Evolutionary conservation across 495 filamentous ascomycete genomes (phyloP).

Genomic region (Aspergillus sclerotiicarbonarius): DNA sequence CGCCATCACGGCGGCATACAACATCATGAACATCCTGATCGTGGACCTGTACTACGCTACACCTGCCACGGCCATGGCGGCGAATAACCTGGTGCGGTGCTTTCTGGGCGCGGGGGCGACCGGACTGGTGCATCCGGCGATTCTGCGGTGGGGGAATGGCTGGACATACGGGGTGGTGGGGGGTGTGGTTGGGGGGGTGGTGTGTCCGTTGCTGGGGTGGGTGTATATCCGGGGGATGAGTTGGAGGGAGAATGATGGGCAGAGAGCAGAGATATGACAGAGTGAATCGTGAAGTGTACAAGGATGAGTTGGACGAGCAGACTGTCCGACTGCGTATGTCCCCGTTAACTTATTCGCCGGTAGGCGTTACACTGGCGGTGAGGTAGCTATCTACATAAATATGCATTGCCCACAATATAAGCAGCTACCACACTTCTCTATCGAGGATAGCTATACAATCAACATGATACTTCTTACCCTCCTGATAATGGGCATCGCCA

Average conservation of each 20-base stretch:
- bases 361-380: no score
- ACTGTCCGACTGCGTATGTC: no score
- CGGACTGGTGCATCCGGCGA: slow-evolving; percentile 59
- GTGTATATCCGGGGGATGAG: slow-evolving; percentile 25
- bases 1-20: slow-evolving; percentile 53
- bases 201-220: slow-evolving; percentile 16
- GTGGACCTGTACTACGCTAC: slow-evolving; percentile 61
- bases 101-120: slow-evolving; percentile 61
- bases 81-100: slow-evolving; percentile 69
- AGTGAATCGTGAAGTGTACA: no score
- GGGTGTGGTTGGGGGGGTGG: slow-evolving; percentile 8
- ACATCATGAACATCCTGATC: slow-evolving; percentile 39
- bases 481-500: not conserved
- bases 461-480: not conserved
- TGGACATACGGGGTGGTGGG: slow-evolving; percentile 23
- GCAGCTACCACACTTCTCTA: no score
- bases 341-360: no score
- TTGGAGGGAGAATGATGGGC: slow-evolving; percentile 3
- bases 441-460: no score
- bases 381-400: no score
- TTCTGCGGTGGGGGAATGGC: slow-evolving; percentile 23
- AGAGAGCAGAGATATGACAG: no score
- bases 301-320: no score
- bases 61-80: slow-evolving; percentile 63
- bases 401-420: no score